Base-by-base conservation (phyloP, 345 rosid genomes). In the Aquilaria yunnanensis region DNA sequence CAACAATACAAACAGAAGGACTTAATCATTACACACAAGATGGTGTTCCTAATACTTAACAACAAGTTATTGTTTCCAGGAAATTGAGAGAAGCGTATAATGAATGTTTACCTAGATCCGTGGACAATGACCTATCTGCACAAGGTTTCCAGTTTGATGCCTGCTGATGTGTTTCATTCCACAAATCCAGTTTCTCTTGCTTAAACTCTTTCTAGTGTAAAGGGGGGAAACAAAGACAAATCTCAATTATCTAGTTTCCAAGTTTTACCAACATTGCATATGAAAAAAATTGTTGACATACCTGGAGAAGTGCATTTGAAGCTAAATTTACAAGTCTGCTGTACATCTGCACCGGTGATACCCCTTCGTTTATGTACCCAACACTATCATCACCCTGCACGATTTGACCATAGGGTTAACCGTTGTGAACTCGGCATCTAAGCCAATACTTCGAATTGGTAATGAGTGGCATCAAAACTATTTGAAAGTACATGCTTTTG, bases 91-190 rank as follows among this genome's bases (percentile, higher is more conserved):
- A 23, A 23, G 23, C 23, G 23, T 23, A 1, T 59, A 57, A 4
- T 47, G 10, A 59, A 56, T 23, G 54, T 14, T 52, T 78, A 83
- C 89, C 82, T 73, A 29, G 53, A 61, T 56, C 61, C 29, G 10
- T 46, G 12, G 61, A 54, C 70, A 59, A 51, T 56, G 66, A 80
- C 67, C 63, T 72, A 60, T 85, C 85, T 43, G 90, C 84, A 74
- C 94, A 90, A 61, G 96, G 98, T 72, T 83, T 86, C 98, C 97
- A 93, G 52, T 46, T 62, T 32, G 81, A 71, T 70, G 86, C 75
- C 65, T 83, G 81, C 62, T 52, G 67, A 51, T 74, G 69, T 60
- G 84, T 77, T 68, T 90, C 90, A 58, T 81, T 74, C 80, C 85
- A 77, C 64, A 79, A 84, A 51, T 63, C 64, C 48, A 81, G 60